Evolutionary conservation across 495 filamentous ascomycete species (phyloP), one percentile per base, ranked within the genome.

Genomic region (Aspergillus diversus): DNA sequence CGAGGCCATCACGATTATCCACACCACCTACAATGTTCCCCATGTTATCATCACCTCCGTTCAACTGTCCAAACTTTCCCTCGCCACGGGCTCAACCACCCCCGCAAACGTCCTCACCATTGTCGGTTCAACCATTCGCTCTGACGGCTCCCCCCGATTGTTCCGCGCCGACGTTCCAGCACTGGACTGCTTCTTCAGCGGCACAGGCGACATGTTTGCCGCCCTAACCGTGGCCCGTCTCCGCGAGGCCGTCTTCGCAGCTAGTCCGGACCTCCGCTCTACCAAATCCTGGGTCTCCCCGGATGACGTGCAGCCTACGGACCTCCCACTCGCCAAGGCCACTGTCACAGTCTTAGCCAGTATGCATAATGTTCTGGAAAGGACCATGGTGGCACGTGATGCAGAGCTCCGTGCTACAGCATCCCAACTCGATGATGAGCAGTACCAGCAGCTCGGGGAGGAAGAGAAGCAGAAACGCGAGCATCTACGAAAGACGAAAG

Each of bases 181-280:
- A 5, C 87, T 98, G 57, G 89, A 96, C 69, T 90, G 90, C 74
- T 96, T 92, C 81, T 99, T 97, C 75, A 92, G 89, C 70, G 95
- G 95, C 32, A 97, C 95, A 1, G 95, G 95, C 13, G 95, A 99
- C 78, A 97, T 99, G 93, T 97, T 99, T 73, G 92, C 95, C 46
- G 93, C 96, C 27, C 79, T 97, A 57, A 94, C 88, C 54, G 84
- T 97, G 3, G 91, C 91, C 31, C 88, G 95, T n/a, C 85, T 99
- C 59, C 87, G 94, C 65, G 92, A 97, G 80, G 91, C 90, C 5
- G 87, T 89, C 15, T 66, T 67, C 12, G 73, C 70, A 7, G 77
- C 79, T 1, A 80, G 74, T 0, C 61, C 73, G 5, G 51, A 56
- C 16, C 69, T 92, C 31, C 73, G 75, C 53, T 73, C 69, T 12